Conservation (phyloP, 768 basidiomycete genomes). For the Leucocoprinus sp. region DNA sequence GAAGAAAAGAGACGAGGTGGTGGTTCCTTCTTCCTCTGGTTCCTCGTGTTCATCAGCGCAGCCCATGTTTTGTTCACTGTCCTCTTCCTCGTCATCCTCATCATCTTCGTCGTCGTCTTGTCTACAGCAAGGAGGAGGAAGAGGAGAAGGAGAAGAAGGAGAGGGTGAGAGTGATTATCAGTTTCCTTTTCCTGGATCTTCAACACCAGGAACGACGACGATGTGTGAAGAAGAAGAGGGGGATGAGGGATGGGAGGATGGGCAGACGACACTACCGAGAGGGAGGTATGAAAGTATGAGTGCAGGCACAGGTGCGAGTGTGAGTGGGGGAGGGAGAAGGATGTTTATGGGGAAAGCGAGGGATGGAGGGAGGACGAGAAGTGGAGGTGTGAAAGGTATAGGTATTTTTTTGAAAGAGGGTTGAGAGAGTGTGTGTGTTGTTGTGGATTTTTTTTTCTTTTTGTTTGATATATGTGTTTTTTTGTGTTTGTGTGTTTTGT, state of each 20-base stretch:
- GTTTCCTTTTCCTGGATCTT: background rate
- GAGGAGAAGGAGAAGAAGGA: too few species aligned
- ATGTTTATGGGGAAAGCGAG: constrained; percentile 71
- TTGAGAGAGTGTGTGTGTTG: too few species aligned
- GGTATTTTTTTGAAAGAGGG: constrained; percentile 39
- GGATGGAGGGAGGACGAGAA: constrained; percentile 79
- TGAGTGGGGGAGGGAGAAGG: constrained; percentile 20
- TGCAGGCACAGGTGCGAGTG: constrained; percentile 7
- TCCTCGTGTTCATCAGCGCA: too few species aligned
- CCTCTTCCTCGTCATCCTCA: background rate
- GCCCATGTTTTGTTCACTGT: constrained; percentile 18
- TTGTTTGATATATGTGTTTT: too few species aligned
- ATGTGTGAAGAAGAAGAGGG: constrained; percentile 7
- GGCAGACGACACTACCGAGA: too few species aligned
- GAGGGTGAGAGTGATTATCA: too few species aligned
- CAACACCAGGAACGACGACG: background rate
- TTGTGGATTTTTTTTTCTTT: too few species aligned
- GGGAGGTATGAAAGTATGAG: constrained; percentile 12
- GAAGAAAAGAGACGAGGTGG: constrained; percentile 21
- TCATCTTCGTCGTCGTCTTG: constrained; percentile 13
- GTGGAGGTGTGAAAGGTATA: constrained; percentile 79
- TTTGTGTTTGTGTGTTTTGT: too few species aligned
- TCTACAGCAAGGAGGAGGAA: constrained; percentile 21
- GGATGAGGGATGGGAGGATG: constrained; percentile 17
- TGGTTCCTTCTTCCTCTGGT: constrained; percentile 36